A percentile compares a stretch with the other conserved stretches of the same genome.
These are phyloP conservation scores for Peronosclerospora sorghi DNA, from an alignment of 352 stramenopile genomes.

Conservation along the genomic window DNA sequence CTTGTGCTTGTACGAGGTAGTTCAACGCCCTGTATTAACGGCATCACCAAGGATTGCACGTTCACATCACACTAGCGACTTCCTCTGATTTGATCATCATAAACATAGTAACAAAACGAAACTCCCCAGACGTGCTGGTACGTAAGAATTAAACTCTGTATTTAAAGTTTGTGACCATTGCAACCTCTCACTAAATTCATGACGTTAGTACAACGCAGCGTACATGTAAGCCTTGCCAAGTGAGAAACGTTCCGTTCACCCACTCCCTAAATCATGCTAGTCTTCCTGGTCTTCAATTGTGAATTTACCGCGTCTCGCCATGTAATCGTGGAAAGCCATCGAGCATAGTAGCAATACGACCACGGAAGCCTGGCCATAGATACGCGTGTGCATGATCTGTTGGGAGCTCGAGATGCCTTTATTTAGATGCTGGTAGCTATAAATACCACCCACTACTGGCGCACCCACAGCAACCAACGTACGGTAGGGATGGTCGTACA, in stretches of 20 bases:
- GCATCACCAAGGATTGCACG: conserved; percentile 18
- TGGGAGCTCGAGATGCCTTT: conserved; percentile 57
- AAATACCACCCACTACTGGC: conserved; percentile 65
- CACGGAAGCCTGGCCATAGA: conserved; percentile 65
- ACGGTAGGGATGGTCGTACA: conserved; percentile 77
- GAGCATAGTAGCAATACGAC: conserved; percentile 62
- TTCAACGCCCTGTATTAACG: conserved; percentile 11
- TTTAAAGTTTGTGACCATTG: conserved; percentile 1
- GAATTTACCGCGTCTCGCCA: conserved; percentile 59
- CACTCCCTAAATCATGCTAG: neutral
- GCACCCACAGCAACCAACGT: conserved; percentile 36
- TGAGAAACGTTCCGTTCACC: no score
- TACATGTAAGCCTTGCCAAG: no score
- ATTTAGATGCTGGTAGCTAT: conserved; percentile 57
- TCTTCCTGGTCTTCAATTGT: conserved; percentile 28
- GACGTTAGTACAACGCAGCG: neutral
- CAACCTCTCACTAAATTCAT: no score
- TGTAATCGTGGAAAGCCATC: conserved; percentile 83
- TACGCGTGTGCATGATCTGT: conserved; percentile 82
- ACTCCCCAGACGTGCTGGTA: no score
- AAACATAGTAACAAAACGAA: no score
- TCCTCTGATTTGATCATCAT: conserved; percentile 1
- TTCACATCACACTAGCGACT: conserved; percentile 22
- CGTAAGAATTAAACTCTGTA: conserved; percentile 20
- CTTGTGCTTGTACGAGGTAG: conserved; percentile 6